Base-by-base conservation (phyloP, 352 stramenopile genomes). In the Phytophthora sp. region DNA sequence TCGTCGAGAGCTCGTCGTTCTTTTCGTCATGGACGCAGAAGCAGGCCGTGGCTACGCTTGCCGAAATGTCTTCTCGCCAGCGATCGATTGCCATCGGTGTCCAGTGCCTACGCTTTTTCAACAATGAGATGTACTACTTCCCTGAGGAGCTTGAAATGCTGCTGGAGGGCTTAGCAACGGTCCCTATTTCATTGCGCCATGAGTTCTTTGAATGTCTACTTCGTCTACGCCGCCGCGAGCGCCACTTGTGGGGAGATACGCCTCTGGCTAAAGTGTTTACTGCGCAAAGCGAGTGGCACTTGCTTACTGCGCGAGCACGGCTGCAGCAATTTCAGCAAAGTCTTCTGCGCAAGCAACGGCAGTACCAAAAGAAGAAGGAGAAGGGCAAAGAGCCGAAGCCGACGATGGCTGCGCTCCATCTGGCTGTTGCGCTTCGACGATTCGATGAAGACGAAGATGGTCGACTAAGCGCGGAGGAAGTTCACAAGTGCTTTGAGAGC, bases 101-200 rank as follows among this genome's bases (percentile, higher is more conserved):
- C 0, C 81, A 96, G 52, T 99, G 96, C 66, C 96, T 97, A 59
- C 91, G 97, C 7, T 99, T 99, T 74, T 98, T 99, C 74, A 99
- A 99, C 79, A 98, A 96, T 73, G 93, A 98, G 59, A 97, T 99
- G 62, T 99, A 99, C 59, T 99, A 98, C 79, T 93, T 94, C 51
- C 91, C 95, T 9, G 62, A 82, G 5, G 96, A 99, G 64, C 66
- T 99, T 0, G 95, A 95, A 58, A 60, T 98, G 35, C 73, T 99
- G 12, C 66, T 99, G 20, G 71, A 72, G 5, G 89, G 88, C 4
- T 66, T 97, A 4, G 43, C 58, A 1, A 57, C 64, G 3, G 68
- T 94, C 20, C 81, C 86, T 3, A 82, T 95, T 51, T 66, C 73
- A 24, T 62, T 88, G 20, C 88, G 89, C 5, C 83, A 95, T 54